These are phyloP conservation scores for Fistulinella cinereoalba DNA, from an alignment of 1,284 basidiomycete species.

Conservation along the genomic window DNA sequence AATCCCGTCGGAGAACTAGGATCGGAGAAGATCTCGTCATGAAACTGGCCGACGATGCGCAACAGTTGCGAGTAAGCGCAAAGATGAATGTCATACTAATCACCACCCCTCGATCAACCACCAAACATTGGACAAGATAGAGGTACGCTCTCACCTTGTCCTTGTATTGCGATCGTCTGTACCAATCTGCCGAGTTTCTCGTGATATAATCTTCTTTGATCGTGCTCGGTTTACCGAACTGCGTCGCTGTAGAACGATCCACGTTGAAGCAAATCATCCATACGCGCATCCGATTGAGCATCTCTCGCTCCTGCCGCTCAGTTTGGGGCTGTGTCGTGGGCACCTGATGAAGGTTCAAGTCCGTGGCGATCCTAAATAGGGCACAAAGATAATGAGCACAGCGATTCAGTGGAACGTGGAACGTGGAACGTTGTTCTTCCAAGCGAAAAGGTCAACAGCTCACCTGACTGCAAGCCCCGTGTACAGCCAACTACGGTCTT, in stretches of 20 bases:
- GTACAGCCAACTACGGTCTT: slow-evolving; percentile 80
- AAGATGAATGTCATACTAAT: slow-evolving; percentile 69
- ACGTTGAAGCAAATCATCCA: slow-evolving; percentile 89
- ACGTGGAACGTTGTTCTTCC: too few relatives aligned
- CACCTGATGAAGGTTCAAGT: slow-evolving; percentile 78
- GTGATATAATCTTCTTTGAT: slow-evolving; percentile 84
- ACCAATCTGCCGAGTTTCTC: slow-evolving; percentile 74
- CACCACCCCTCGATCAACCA: neutral
- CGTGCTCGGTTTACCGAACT: slow-evolving; percentile 84
- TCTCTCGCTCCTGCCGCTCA: slow-evolving; percentile 74
- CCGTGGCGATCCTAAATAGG: slow-evolving; percentile 64
- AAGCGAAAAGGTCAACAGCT: too few relatives aligned
- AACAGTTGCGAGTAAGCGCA: slow-evolving; percentile 69
- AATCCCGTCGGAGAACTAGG: slow-evolving; percentile 63
- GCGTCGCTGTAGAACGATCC: slow-evolving; percentile 79
- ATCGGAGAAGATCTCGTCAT: slow-evolving; percentile 76
- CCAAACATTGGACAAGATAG: neutral
- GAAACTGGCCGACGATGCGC: slow-evolving; percentile 68
- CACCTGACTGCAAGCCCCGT: slow-evolving; percentile 73
- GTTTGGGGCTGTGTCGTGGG: slow-evolving; percentile 54
- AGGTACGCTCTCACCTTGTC: slow-evolving; percentile 42
- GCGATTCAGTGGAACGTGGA: too few relatives aligned
- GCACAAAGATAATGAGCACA: neutral
- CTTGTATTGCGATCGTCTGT: slow-evolving; percentile 63
- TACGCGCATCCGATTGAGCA: slow-evolving; percentile 74